These are phyloP conservation scores for Dryas octopetala DNA, from an alignment of 306 rosid species.

Conservation along the genomic window DNA sequence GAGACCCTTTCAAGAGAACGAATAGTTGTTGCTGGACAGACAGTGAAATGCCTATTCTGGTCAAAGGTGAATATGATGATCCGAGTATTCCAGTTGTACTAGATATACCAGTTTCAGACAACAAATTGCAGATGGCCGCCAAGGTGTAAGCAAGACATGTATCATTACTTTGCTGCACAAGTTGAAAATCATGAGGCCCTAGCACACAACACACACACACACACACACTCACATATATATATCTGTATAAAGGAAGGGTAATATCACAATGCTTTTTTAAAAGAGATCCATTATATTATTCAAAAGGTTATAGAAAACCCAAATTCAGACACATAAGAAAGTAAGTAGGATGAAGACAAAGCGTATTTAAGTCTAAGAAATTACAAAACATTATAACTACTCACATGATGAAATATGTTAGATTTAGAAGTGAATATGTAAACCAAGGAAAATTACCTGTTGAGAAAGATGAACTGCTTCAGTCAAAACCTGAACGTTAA, in stretches of 20 bases:
- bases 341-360: not conserved
- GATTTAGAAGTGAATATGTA: not conserved
- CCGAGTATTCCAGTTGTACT: conserved; percentile 83
- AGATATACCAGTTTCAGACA: conserved; percentile 93
- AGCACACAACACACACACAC: conserved; percentile 3
- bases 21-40: conserved; percentile 93
- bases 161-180: conserved; percentile 93
- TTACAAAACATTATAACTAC: not conserved
- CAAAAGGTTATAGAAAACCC: conserved; percentile 1
- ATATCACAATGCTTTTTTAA: not conserved
- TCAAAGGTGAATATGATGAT: conserved; percentile 81
- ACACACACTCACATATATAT: no score
- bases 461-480: conserved; percentile 94
- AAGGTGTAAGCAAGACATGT: conserved; percentile 87
- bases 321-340: not conserved
- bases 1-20: conserved; percentile 88
- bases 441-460: conserved; percentile 59
- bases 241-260: conserved; percentile 3
- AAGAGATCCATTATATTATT: not conserved
- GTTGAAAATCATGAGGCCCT: conserved; percentile 31
- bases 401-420: not conserved
- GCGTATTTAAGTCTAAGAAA: not conserved
- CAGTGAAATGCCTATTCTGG: conserved; percentile 77
- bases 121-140: conserved; percentile 88
- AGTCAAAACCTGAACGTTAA: conserved; percentile 68